A percentile compares a stretch with the other conserved stretches of the same genome.
Conservation (phyloP, 2,329 filamentous ascomycete species). For the Fusarium circinatum region DNA sequence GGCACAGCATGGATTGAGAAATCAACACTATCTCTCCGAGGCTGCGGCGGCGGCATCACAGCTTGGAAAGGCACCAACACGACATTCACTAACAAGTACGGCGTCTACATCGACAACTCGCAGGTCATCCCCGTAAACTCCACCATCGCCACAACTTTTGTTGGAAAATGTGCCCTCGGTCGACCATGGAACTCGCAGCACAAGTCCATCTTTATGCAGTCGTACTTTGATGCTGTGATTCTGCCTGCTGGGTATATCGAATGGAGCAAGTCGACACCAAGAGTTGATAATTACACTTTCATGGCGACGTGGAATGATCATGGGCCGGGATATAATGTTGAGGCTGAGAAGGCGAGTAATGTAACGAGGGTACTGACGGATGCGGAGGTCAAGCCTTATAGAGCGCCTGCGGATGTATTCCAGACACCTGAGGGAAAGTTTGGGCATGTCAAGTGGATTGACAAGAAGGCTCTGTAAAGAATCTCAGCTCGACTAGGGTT, state of each 20-base stretch:
- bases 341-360: slow-evolving; percentile 51
- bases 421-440: slow-evolving; percentile 28
- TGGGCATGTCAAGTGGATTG: slow-evolving; percentile 26
- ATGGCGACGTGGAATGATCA: slow-evolving; percentile 65
- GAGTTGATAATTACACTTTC: slow-evolving; percentile 56
- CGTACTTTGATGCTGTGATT: slow-evolving; percentile 65
- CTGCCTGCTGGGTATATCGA: slow-evolving; percentile 62
- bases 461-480: slow-evolving; percentile 12
- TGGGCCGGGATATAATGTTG: slow-evolving; percentile 65
- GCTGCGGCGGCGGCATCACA: slow-evolving; percentile 73
- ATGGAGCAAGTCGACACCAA: slow-evolving; percentile 1
- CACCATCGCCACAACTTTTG: slow-evolving; percentile 49
- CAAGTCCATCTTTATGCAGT: slow-evolving; percentile 65
- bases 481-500: background rate
- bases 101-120: slow-evolving; percentile 70
- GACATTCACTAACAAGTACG: slow-evolving; percentile 73
- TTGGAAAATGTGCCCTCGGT: slow-evolving; percentile 65
- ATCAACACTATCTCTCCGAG: slow-evolving; percentile 64
- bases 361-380: slow-evolving; percentile 59
- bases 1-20: slow-evolving; percentile 70
- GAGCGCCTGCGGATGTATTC: slow-evolving; percentile 26
- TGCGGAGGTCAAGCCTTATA: slow-evolving; percentile 43
- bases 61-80: slow-evolving; percentile 75
- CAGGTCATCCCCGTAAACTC: slow-evolving; percentile 65
- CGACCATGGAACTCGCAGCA: slow-evolving; percentile 71